These are phyloP conservation scores for Suillus fuscotomentosus DNA, from an alignment of 768 basidiomycete genomes.

Conservation along the genomic window DNA sequence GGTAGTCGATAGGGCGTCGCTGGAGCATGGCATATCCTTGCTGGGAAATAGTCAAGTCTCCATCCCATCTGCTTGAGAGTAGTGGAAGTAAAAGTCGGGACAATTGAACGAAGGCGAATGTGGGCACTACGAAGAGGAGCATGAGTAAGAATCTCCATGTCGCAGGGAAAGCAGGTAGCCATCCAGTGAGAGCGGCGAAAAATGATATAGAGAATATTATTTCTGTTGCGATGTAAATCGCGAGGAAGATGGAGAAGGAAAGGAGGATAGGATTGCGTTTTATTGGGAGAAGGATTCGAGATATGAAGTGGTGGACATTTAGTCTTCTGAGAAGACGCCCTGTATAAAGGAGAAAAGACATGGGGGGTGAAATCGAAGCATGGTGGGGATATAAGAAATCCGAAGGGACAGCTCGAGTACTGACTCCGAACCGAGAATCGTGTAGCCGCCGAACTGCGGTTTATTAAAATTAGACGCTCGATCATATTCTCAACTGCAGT, in stretches of 20 bases:
- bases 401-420: too few relatives aligned
- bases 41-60: neutral
- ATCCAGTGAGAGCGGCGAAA: neutral
- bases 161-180: conserved; percentile 8
- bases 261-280: conserved; percentile 1
- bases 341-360: neutral
- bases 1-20: neutral
- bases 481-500: too few relatives aligned
- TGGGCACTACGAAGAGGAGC: conserved; percentile 4
- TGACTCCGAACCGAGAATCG: too few relatives aligned
- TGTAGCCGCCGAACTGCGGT: too few relatives aligned
- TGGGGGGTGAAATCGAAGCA: neutral
- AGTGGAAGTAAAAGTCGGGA: neutral
- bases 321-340: neutral
- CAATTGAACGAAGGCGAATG: conserved; percentile 6
- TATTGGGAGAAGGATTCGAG: neutral
- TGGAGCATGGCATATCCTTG: conserved; percentile 3
- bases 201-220: neutral
- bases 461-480: too few relatives aligned
- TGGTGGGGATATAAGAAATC: neutral
- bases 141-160: conserved; percentile 9
- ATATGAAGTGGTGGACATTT: too few relatives aligned
- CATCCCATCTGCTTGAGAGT: neutral
- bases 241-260: neutral
- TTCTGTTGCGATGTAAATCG: conserved; percentile 3